Conservation (phyloP, 306 rosid genomes). For the Acmispon strigosus region DNA sequence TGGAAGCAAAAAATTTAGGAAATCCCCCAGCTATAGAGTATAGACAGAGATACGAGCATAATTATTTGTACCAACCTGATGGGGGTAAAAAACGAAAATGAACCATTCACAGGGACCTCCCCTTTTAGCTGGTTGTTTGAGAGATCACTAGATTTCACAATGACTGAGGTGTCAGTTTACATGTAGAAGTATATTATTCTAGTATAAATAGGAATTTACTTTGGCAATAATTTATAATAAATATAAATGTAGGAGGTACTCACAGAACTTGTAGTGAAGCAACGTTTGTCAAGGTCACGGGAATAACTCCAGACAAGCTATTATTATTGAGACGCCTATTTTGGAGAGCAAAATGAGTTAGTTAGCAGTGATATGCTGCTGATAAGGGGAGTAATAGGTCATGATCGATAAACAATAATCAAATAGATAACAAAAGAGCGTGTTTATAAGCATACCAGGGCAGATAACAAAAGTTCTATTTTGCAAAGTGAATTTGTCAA, state of each 20-base stretch:
- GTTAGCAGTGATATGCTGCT: constrained; percentile 10
- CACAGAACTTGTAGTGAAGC: constrained; percentile 80
- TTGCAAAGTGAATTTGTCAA: too few species aligned
- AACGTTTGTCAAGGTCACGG: constrained; percentile 46
- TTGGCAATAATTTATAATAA: constrained; percentile 1
- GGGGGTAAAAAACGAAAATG: constrained; percentile 82
- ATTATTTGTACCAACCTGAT: constrained; percentile 54
- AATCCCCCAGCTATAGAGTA: constrained; percentile 10
- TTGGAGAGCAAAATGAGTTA: constrained; percentile 30
- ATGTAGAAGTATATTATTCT: background rate
- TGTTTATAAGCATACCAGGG: too few species aligned
- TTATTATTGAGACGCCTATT: constrained; percentile 97
- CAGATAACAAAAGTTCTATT: too few species aligned
- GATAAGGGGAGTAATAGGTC: constrained; percentile 1
- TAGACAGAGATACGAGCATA: background rate
- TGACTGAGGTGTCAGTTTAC: constrained; percentile 20
- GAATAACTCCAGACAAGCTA: constrained; percentile 65
- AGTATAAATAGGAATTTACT: background rate
- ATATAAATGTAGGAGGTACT: constrained; percentile 32
- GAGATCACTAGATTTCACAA: constrained; percentile 68
- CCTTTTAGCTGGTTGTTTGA: constrained; percentile 65
- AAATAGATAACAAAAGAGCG: background rate
- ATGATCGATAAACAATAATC: constrained; percentile 8
- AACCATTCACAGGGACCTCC: constrained; percentile 61
- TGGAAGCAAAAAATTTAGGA: constrained; percentile 13